A percentile compares a stretch with the other conserved stretches of the same genome.
Evolutionary conservation across 108 stramenopile genomes (phyloP).

Genomic region (Skeletonema costatum): DNA sequence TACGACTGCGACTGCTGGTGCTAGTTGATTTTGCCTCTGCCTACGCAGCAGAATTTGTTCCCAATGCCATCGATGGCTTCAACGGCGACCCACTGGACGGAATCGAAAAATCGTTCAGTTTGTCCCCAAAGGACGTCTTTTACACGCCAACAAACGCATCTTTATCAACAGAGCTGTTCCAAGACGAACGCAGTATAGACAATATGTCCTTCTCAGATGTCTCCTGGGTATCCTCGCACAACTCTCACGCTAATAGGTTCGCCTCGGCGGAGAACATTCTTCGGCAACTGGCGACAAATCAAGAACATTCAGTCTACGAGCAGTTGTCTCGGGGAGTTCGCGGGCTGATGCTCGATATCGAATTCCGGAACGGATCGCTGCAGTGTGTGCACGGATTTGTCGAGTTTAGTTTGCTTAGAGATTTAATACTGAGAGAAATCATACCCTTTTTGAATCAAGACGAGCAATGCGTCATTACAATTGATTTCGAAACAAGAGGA

Average conservation of each 20-base stretch:
- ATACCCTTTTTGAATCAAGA: conserved; percentile 26
- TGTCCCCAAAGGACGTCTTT: background rate
- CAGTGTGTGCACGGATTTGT: conserved; percentile 13
- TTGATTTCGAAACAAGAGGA: conserved; percentile 22
- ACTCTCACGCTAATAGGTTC: conserved; percentile 27
- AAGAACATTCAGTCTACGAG: conserved; percentile 20
- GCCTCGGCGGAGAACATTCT: conserved; percentile 9
- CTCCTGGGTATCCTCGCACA: conserved; percentile 32
- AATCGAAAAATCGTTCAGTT: background rate
- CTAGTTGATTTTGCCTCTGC: too few species aligned
- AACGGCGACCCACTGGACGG: background rate
- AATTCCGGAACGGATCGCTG: background rate
- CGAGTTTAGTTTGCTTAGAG: conserved; percentile 18
- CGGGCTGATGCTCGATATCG: conserved; percentile 18
- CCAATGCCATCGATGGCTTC: too few species aligned
- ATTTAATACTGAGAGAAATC: background rate
- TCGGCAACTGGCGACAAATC: conserved; percentile 21
- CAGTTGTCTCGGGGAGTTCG: conserved; percentile 28
- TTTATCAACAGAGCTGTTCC: background rate
- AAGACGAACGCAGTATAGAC: background rate
- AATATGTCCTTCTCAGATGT: conserved; percentile 3
- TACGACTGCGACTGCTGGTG: too few species aligned
- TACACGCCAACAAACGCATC: background rate
- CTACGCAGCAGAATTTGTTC: too few species aligned
- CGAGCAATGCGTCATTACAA: conserved; percentile 11